Base-by-base conservation (phyloP, 2,329 filamentous ascomycete species). In the Penicillium sp. region DNA sequence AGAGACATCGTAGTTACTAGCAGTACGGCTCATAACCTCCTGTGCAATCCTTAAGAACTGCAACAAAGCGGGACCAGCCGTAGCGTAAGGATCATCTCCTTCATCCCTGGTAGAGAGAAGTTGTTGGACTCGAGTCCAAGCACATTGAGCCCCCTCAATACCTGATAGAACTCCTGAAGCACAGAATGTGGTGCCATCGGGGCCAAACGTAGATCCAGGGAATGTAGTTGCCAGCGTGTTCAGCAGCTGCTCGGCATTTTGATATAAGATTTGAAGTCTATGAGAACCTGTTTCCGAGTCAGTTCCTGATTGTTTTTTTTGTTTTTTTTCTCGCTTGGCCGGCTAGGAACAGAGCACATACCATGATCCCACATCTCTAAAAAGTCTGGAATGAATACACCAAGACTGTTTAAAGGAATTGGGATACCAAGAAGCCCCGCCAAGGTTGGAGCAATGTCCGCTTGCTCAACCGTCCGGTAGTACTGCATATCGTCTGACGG, bases 401-500 rank as follows among this genome's bases (percentile, higher is more conserved):
- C 94, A 0, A 99, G 78, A 62, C 92, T 97, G 70, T 99, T 99
- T 73, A 87, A 86, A 0, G 94, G 90, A 0, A 96, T 82, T 0
- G 94, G 93, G 63, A 99, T 89, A 0, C 93, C 93, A 44, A 99
- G 81, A 31, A 99, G 78, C 0, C 88, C 91, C 12, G 90, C 92
- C 23, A 99, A 79, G 0, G 93, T 97, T 1, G 94, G 93, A 0
- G 91, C 91, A 58, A 99, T 83, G 74, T 99, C 96, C 1, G 92
- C 96, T 77, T 99, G 94, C 70, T 97, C 90, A n/a, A 97, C 85
- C 54, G 81, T 86, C 33, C 80, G 82, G 72, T 97, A 97, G 71
- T 90, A 97, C 59, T 89, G 84, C 64, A 96, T 96, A 61, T 94
- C 87, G 19, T 86, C 82, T 38, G 79, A 79, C 7, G 85, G 83